These are phyloP conservation scores for Picea glauca DNA, from an alignment of 75 land plant genomes.

Conservation along the genomic window DNA sequence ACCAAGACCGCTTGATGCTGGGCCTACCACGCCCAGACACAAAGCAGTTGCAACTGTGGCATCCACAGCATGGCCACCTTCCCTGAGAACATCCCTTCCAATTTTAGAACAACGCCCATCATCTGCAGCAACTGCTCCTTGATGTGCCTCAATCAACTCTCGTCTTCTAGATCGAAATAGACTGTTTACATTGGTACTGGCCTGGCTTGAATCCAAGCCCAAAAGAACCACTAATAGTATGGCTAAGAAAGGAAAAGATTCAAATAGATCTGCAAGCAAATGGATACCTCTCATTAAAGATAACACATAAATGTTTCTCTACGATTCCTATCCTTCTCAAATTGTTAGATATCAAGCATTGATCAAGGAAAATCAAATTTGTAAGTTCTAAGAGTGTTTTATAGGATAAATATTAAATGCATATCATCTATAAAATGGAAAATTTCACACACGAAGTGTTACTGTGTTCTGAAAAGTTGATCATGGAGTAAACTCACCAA, in stretches of 20 bases:
- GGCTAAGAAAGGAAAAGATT: neutral
- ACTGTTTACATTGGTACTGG: slow-evolving; percentile 3
- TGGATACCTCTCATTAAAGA: neutral
- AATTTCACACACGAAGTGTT: neutral
- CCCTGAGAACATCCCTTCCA: slow-evolving; percentile 44
- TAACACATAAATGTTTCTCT: neutral
- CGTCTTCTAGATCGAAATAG: neutral
- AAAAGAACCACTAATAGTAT: neutral
- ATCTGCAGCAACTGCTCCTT: slow-evolving; percentile 74
- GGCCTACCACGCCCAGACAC: slow-evolving; percentile 76
- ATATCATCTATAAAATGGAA: neutral
- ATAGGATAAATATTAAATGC: neutral
- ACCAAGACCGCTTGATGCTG: slow-evolving; percentile 80
- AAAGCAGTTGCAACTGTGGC: slow-evolving; percentile 78
- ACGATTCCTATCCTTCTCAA: neutral
- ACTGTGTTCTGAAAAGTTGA: neutral
- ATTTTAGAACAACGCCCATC: slow-evolving; percentile 66
- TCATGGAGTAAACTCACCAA: neutral
- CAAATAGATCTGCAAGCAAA: neutral
- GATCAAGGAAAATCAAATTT: neutral
- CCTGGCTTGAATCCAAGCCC: neutral
- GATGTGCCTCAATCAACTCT: neutral
- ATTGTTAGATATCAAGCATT: neutral
- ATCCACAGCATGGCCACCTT: slow-evolving; percentile 78
- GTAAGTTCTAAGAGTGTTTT: neutral